A percentile compares a stretch with the other conserved stretches of the same genome.
Conservation (phyloP, 805 yeast genomes). For the Yamadazyma sp. region DNA sequence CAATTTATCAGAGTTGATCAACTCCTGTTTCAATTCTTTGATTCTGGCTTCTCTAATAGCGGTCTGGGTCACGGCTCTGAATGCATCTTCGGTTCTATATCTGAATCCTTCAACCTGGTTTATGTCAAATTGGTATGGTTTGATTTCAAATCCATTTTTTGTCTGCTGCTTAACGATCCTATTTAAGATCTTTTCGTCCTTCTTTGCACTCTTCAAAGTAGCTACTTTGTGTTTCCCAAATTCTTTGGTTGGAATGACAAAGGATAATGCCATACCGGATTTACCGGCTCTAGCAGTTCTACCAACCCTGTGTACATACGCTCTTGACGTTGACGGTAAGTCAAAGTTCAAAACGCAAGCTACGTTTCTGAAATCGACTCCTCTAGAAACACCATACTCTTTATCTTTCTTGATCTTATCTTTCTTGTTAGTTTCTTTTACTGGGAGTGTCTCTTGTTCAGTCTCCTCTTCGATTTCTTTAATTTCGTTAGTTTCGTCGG, state of each 20-base stretch:
- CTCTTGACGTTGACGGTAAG: slow-evolving; percentile 82
- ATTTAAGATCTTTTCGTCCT: slow-evolving; percentile 81
- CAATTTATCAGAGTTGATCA: slow-evolving; percentile 83
- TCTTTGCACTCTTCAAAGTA: slow-evolving; percentile 62
- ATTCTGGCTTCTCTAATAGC: slow-evolving; percentile 92
- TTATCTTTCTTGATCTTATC: slow-evolving; percentile 48
- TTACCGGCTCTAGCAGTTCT: slow-evolving; percentile 98
- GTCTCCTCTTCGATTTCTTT: slow-evolving; percentile 51
- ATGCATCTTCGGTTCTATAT: slow-evolving; percentile 95
- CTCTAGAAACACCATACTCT: slow-evolving; percentile 94
- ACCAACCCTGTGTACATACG: slow-evolving; percentile 92
- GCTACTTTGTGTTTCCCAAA: slow-evolving; percentile 90
- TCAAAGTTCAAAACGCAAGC: slow-evolving; percentile 97
- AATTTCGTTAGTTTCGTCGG: slow-evolving; percentile 78
- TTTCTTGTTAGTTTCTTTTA: slow-evolving; percentile 21
- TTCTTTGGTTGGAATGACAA: slow-evolving; percentile 79
- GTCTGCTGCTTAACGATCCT: slow-evolving; percentile 77
- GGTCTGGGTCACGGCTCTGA: slow-evolving; percentile 87
- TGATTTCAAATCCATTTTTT: slow-evolving; percentile 68
- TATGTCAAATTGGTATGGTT: slow-evolving; percentile 89
- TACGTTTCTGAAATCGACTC: slow-evolving; percentile 94
- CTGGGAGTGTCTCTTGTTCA: slow-evolving; percentile 31
- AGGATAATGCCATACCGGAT: slow-evolving; percentile 91
- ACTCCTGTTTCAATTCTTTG: slow-evolving; percentile 82
- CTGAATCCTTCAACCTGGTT: slow-evolving; percentile 93